Evolutionary conservation across 2,329 filamentous ascomycete genomes (phyloP).

Genomic region (Chaetomium strumarium): DNA sequence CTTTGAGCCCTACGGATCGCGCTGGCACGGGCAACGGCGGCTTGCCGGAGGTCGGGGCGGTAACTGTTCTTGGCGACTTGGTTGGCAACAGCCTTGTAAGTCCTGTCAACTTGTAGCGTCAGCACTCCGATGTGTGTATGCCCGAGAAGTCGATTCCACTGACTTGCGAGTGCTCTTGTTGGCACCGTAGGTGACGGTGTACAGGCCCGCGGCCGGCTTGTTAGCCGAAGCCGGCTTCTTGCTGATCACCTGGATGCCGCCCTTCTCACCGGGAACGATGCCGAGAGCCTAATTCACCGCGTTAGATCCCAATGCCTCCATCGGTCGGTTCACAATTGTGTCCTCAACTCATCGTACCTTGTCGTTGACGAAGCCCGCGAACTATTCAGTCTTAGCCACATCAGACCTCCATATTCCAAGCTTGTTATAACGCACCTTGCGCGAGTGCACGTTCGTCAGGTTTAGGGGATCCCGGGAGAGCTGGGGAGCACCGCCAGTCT

Average conservation of each 20-base stretch:
- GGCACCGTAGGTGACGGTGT: conserved; percentile 63
- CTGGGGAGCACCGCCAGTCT: conserved; percentile 63
- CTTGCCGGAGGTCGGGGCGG: conserved; percentile 69
- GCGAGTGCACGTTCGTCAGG: conserved; percentile 82
- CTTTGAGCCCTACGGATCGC: conserved; percentile 77
- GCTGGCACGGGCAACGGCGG: conserved; percentile 79
- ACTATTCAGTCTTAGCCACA: conserved; percentile 47
- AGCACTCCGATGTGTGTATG: conserved; percentile 3
- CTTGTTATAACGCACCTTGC: conserved; percentile 59
- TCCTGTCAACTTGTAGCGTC: conserved; percentile 45
- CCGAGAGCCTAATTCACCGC: conserved; percentile 64
- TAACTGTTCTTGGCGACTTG: conserved; percentile 78
- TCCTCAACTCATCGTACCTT: conserved; percentile 56
- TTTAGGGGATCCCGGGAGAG: conserved; percentile 95
- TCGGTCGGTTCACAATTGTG: background rate
- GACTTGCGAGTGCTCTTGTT: conserved; percentile 74
- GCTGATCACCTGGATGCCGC: conserved; percentile 71
- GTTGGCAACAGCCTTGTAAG: conserved; percentile 84
- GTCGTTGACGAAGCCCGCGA: conserved; percentile 88
- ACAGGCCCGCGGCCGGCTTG: conserved; percentile 64
- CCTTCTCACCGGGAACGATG: conserved; percentile 68
- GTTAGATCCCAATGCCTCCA: conserved; percentile 24
- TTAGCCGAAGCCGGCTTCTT: conserved; percentile 72
- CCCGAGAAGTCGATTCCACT: conserved; percentile 34
- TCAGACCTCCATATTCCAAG: background rate